These are phyloP conservation scores for Colletotrichum gigasporum DNA, from an alignment of 2,329 filamentous ascomycete genomes.

Conservation along the genomic window DNA sequence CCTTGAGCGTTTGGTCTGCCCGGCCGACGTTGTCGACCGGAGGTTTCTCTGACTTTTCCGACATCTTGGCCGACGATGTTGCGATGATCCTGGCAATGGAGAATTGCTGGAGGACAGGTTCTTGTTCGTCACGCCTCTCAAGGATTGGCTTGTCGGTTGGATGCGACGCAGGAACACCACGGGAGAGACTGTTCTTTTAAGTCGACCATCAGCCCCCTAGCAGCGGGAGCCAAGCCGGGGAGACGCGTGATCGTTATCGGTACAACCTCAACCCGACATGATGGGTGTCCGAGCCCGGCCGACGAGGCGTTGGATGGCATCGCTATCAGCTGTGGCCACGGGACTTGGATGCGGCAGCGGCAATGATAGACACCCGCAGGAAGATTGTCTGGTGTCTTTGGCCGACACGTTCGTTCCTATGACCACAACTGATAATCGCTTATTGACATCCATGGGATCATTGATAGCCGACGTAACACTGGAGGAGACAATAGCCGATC, in stretches of 20 bases:
- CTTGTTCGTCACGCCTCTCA: no score
- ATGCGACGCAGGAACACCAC: neutral
- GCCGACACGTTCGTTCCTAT: neutral
- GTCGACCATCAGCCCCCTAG: neutral
- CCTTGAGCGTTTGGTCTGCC: neutral
- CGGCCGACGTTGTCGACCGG: neutral
- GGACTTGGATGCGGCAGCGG: neutral
- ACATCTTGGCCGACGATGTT: neutral
- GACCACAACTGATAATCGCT: neutral
- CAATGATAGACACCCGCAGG: neutral
- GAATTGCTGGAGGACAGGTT: neutral
- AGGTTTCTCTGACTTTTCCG: conserved; percentile 3
- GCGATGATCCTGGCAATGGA: neutral
- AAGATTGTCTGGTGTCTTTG: neutral
- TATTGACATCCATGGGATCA: neutral
- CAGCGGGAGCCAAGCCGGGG: neutral
- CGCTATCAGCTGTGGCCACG: neutral
- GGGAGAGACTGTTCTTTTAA: neutral
- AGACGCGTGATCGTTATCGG: neutral
- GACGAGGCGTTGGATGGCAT: neutral
- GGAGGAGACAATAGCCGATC: conserved; percentile 4
- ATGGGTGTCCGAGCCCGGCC: neutral
- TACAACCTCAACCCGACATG: neutral
- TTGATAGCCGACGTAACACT: conserved; percentile 3
- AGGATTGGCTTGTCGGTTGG: neutral